These are phyloP conservation scores for Tardiomyces depauwii DNA, from an alignment of 1,139 yeast genomes.

Conservation along the genomic window DNA sequence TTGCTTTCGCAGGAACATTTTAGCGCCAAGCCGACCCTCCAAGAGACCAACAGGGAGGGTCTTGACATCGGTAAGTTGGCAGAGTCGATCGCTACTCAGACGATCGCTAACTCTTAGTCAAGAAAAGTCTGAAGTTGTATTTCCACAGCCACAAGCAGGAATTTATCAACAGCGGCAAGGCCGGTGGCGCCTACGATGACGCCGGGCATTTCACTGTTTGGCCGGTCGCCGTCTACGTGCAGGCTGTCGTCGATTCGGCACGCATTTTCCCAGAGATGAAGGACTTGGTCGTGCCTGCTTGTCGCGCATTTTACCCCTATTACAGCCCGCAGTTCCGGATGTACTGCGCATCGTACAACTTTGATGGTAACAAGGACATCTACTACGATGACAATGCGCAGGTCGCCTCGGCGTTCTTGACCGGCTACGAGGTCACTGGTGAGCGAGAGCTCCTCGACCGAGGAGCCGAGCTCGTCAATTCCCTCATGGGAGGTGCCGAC, in stretches of 20 bases:
- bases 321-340: conserved; percentile 42
- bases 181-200: conserved; percentile 40
- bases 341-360: conserved; percentile 48
- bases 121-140: conserved; percentile 8
- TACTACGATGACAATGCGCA: conserved; percentile 74
- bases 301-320: conserved; percentile 41
- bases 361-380: conserved; percentile 48
- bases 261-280: conserved; percentile 45
- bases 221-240: conserved; percentile 58
- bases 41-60: conserved; percentile 17
- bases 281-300: conserved; percentile 48
- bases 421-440: conserved; percentile 61
- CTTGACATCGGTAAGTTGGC: conserved; percentile 9
- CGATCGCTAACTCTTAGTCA: background rate
- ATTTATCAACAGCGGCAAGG: background rate
- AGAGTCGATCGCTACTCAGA: background rate
- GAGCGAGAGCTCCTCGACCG: conserved; percentile 41
- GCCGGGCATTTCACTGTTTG: conserved; percentile 50
- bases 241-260: conserved; percentile 52
- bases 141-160: conserved; percentile 1
- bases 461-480: conserved; percentile 48
- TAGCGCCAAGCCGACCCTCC: conserved; percentile 1
- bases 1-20: background rate
- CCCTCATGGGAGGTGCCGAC: conserved; percentile 61
- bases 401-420: conserved; percentile 53